Base-by-base conservation (phyloP, 139 green algal species). In the Pseudopediastrum boryanum region DNA sequence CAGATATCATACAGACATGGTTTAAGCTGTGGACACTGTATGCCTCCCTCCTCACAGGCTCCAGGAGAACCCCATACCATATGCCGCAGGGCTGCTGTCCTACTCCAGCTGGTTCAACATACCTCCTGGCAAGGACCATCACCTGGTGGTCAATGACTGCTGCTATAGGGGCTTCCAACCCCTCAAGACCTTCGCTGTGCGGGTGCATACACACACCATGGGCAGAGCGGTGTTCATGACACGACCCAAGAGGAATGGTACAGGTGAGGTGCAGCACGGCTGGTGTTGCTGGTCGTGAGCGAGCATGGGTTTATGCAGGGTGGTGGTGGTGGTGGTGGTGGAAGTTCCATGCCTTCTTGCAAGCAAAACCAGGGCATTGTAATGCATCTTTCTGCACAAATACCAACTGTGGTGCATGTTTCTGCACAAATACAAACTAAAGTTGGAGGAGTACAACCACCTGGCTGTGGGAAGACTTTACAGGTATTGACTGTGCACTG, bases 201-300 rank as follows among this genome's bases (percentile, higher is more conserved):
- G 94, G 7, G 93, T 97, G 75, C 94, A 98, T 83, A 95, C 94
- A 0, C 94, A 98, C 78, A 75, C 75, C 12, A 76, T 97, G 46
- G 94, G 94, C 39, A 75, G 84, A 48, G 79, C 39, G 0, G 92
- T 89, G 50, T 78, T 73, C 43, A 85, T 90, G 78, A 66, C 61
- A n/a, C 58, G 84, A 1, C 38, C 75, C 43, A 33, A 36, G 0
- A 84, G 71, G 75, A 79, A 87, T 64, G 36, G 61, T 10, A 75
- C 46, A 3, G 81, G 85, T 86, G 68, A 21, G 74, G 3, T 33
- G 4, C 23, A 25, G 25, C 8, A 50, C 27, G 10, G 71, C 4
- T 19, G 39, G 19, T 12, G 52, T 10, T n/a, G 51, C 9, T n/a
- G n/a, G n/a, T n/a, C n/a, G n/a, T n/a, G n/a, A n/a, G n/a, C n/a